Percentiles rank a stretch among this genome's conserved stretches.
phyloP scores from a whole-genome alignment of 1,284 basidiomycete species.

The Malassezia yamatoensis region DNA sequence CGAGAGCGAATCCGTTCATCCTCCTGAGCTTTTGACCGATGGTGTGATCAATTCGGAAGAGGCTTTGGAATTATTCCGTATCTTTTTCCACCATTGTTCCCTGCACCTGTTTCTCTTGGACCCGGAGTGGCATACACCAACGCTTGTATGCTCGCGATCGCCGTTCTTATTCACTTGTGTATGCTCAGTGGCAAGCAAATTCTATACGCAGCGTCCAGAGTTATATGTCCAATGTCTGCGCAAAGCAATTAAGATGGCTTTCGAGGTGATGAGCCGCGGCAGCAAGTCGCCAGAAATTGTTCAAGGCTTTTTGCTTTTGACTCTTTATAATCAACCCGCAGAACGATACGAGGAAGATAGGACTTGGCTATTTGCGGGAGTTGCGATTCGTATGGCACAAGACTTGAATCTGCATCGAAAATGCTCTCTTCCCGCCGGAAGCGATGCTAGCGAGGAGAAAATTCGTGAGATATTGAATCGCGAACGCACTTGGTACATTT shows the following conservation, averaged over 20 bases:
- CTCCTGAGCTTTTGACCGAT: slow-evolving; percentile 70
- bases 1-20: slow-evolving; percentile 64
- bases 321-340: slow-evolving; percentile 48
- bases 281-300: slow-evolving; percentile 81
- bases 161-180: slow-evolving; percentile 52
- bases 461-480: slow-evolving; percentile 83
- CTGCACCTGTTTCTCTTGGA: slow-evolving; percentile 38
- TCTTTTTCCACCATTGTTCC: slow-evolving; percentile 58
- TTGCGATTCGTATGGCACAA: slow-evolving; percentile 71
- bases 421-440: slow-evolving; percentile 53
- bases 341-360: slow-evolving; percentile 79
- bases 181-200: slow-evolving; percentile 83
- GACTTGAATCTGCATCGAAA: slow-evolving; percentile 92
- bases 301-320: slow-evolving; percentile 48
- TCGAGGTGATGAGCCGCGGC: slow-evolving; percentile 54
- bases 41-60: slow-evolving; percentile 68
- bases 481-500: slow-evolving; percentile 85
- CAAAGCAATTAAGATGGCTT: slow-evolving; percentile 80
- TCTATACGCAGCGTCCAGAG: slow-evolving; percentile 72
- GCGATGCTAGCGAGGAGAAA: slow-evolving; percentile 51
- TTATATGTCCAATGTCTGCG: slow-evolving; percentile 70
- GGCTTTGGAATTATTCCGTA: slow-evolving; percentile 77
- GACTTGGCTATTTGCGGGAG: slow-evolving; percentile 61
- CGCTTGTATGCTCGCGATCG: slow-evolving; percentile 42
- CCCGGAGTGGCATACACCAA: slow-evolving; percentile 47